A percentile compares a stretch with the other conserved stretches of the same genome.
Conservation (phyloP, 768 basidiomycete species). For the Candolleomyces aberdarensis region DNA sequence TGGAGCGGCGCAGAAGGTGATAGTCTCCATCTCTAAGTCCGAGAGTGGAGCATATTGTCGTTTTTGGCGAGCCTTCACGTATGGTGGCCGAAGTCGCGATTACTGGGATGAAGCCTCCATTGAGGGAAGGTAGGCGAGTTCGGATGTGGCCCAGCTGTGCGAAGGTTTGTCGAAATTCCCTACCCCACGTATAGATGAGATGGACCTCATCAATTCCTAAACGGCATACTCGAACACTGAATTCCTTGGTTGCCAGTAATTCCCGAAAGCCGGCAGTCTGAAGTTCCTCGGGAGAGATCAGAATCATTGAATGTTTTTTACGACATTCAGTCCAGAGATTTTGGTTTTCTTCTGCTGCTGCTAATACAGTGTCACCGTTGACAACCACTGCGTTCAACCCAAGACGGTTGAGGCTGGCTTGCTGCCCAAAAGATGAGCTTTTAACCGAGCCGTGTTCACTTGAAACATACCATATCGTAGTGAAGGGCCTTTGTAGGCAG, state of each 20-base stretch:
- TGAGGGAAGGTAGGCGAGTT: constrained; percentile 7
- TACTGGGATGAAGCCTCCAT: constrained; percentile 8
- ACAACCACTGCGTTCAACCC: constrained; percentile 19
- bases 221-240: constrained; percentile 17
- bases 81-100: constrained; percentile 21
- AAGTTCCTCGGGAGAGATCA: constrained; percentile 23
- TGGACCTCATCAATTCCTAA: constrained; percentile 26
- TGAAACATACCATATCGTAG: constrained; percentile 19
- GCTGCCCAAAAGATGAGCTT: neutral
- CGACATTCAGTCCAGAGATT: constrained; percentile 17
- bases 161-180: constrained; percentile 19
- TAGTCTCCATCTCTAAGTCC: constrained; percentile 16
- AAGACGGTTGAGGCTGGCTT: constrained; percentile 3
- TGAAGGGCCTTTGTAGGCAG: constrained; percentile 21
- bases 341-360: constrained; percentile 1
- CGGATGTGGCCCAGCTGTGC: constrained; percentile 19
- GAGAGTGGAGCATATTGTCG: constrained; percentile 17
- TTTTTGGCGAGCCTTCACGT: constrained; percentile 8
- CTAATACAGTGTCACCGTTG: constrained; percentile 14
- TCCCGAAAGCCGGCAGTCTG: constrained; percentile 14
- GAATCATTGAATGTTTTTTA: constrained; percentile 13
- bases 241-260: constrained; percentile 14
- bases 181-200: constrained; percentile 21
- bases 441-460: neutral
- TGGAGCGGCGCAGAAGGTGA: constrained; percentile 21